These are phyloP conservation scores for Fusarium concolor DNA, from an alignment of 2,329 filamentous ascomycete species.

Conservation along the genomic window DNA sequence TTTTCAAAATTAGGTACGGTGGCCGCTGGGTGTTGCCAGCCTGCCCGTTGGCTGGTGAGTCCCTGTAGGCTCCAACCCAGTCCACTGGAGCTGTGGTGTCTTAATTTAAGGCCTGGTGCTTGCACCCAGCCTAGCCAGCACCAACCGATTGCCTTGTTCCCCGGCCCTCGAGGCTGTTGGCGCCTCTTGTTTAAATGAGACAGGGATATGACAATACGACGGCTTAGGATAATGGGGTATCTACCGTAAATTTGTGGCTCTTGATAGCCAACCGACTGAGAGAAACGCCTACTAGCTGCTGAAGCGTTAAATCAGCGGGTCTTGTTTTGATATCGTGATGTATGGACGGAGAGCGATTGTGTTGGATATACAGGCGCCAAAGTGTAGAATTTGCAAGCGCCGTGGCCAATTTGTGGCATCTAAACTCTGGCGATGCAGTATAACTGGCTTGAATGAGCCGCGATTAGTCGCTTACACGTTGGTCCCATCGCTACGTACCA, in stretches of 20 bases:
- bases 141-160: conserved; percentile 36
- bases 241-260: conserved; percentile 33
- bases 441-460: conserved; percentile 39
- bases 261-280: conserved; percentile 30
- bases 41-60: conserved; percentile 27
- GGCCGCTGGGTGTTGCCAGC: not conserved
- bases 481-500: not conserved
- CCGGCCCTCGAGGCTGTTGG: conserved; percentile 34
- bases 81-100: conserved; percentile 18
- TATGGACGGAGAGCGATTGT: conserved; percentile 5
- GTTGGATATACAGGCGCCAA: conserved; percentile 32
- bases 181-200: conserved; percentile 43
- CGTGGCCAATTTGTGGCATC: conserved; percentile 26
- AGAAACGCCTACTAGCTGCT: not conserved
- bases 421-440: conserved; percentile 22
- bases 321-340: conserved; percentile 12
- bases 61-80: conserved; percentile 3
- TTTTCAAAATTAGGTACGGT: conserved; percentile 30
- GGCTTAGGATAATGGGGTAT: conserved; percentile 28
- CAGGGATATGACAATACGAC: conserved; percentile 39
- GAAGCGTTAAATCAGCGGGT: not conserved
- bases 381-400: conserved; percentile 35
- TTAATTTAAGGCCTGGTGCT: conserved; percentile 44
- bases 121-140: conserved; percentile 18
- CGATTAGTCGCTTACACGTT: conserved; percentile 23